Evolutionary conservation across 2,329 filamentous ascomycete genomes (phyloP).

Genomic region (Arthrocladium fulminans): DNA sequence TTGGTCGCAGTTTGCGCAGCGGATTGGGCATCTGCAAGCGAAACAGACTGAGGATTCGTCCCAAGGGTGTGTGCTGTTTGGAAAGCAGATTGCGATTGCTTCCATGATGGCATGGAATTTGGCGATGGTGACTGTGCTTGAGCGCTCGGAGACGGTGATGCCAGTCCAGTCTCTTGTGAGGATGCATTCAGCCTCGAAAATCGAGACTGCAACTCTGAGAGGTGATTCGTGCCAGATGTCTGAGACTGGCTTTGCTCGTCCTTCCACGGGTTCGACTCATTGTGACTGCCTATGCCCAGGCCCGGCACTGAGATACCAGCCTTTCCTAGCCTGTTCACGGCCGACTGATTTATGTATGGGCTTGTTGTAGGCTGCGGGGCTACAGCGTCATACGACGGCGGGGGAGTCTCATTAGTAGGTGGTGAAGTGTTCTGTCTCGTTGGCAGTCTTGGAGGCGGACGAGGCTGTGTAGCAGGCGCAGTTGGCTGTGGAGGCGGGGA

Average conservation of each 20-base stretch:
- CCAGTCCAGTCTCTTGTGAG: background rate
- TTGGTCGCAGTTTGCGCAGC: slow-evolving; percentile 53
- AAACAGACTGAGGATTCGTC: slow-evolving; percentile 54
- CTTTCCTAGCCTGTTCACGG: slow-evolving; percentile 57
- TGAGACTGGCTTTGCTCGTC: slow-evolving; percentile 28
- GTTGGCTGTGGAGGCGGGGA: slow-evolving; percentile 16
- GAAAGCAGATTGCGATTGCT: slow-evolving; percentile 54
- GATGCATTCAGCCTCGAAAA: slow-evolving; percentile 47
- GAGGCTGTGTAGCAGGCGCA: slow-evolving; percentile 40
- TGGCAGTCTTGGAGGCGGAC: slow-evolving; percentile 60
- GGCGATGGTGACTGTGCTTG: slow-evolving; percentile 26
- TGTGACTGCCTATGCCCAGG: slow-evolving; percentile 56
- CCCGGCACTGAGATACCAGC: slow-evolving; percentile 72
- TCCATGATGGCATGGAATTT: slow-evolving; percentile 44
- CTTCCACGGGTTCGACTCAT: slow-evolving; percentile 16
- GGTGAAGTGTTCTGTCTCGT: slow-evolving; percentile 50
- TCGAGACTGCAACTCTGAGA: slow-evolving; percentile 60
- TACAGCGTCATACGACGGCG: slow-evolving; percentile 39
- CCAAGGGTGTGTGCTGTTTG: slow-evolving; percentile 52
- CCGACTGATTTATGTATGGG: slow-evolving; percentile 47
- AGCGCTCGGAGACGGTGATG: slow-evolving; percentile 13
- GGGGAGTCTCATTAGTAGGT: slow-evolving; percentile 33
- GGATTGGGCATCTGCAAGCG: slow-evolving; percentile 48
- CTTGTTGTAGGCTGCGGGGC: slow-evolving; percentile 27
- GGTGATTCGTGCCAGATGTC: slow-evolving; percentile 32